Conservation (phyloP, 2,329 filamentous ascomycete species). For the Talaromyces sp. region DNA sequence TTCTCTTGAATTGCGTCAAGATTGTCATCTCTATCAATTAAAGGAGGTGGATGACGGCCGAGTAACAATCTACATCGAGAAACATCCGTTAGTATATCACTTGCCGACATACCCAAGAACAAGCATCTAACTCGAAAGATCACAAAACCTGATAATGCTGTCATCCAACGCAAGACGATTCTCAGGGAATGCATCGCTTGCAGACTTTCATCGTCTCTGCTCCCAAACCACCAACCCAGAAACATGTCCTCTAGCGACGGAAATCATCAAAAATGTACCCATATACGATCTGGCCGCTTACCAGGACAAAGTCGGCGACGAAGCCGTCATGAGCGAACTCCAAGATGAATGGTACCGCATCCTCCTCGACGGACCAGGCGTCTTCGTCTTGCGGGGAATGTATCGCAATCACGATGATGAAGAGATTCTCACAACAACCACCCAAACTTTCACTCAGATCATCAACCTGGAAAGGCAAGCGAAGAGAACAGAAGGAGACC, state of each 20-base stretch:
- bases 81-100: neutral
- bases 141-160: neutral
- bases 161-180: neutral
- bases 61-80: neutral
- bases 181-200: neutral
- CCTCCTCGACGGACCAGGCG: conserved; percentile 55
- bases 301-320: neutral
- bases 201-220: neutral
- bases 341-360: conserved; percentile 61
- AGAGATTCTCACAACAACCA: conserved; percentile 45
- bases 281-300: neutral
- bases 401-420: conserved; percentile 32
- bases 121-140: neutral
- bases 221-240: neutral
- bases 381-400: conserved; percentile 56
- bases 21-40: neutral
- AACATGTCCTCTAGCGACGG: neutral
- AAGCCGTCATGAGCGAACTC: conserved; percentile 33
- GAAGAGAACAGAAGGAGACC: neutral
- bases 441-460: conserved; percentile 22
- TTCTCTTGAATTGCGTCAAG: neutral
- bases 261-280: neutral
- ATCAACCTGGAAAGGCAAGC: neutral
- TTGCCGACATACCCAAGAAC: neutral
- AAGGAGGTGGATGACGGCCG: no score